Evolutionary conservation across 148 eudicot genomes (phyloP).

Genomic region (Gaultheria prostrata): DNA sequence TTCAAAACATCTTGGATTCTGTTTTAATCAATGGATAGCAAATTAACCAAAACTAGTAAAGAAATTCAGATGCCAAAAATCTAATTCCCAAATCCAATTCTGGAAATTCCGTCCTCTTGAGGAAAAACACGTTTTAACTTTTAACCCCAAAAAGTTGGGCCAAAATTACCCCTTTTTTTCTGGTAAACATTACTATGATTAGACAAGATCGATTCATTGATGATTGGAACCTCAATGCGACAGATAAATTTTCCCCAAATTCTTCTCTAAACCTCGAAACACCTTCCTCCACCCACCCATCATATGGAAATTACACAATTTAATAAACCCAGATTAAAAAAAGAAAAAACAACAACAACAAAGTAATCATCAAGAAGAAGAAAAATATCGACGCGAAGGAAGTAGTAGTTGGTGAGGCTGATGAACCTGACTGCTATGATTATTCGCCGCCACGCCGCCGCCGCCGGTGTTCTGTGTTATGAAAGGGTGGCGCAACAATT

Average conservation of each 20-base stretch:
- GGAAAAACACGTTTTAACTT: background rate
- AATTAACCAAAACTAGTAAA: background rate
- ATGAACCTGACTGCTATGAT: conserved; percentile 34
- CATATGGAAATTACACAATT: conserved; percentile 11
- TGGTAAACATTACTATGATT: background rate
- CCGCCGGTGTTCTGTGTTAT: conserved; percentile 30
- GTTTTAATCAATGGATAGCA: background rate
- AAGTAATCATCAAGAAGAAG: conserved; percentile 27
- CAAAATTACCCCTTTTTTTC: background rate
- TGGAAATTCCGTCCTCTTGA: background rate
- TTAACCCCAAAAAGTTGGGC: background rate
- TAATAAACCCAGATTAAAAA: background rate
- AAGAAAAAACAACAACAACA: background rate
- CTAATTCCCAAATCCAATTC: conserved; percentile 10
- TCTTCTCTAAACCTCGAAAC: background rate
- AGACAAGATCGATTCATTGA: background rate
- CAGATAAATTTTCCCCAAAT: background rate
- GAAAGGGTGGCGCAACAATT: conserved; percentile 60
- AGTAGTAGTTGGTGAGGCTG: conserved; percentile 50
- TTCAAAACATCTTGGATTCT: background rate
- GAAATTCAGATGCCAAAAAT: background rate
- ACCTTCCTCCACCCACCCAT: background rate
- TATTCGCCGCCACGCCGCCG: background rate
- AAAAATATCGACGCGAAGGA: conserved; percentile 52
- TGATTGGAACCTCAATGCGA: background rate